These are phyloP conservation scores for Rhodofomes roseus DNA, from an alignment of 1,284 basidiomycete species.

Conservation along the genomic window DNA sequence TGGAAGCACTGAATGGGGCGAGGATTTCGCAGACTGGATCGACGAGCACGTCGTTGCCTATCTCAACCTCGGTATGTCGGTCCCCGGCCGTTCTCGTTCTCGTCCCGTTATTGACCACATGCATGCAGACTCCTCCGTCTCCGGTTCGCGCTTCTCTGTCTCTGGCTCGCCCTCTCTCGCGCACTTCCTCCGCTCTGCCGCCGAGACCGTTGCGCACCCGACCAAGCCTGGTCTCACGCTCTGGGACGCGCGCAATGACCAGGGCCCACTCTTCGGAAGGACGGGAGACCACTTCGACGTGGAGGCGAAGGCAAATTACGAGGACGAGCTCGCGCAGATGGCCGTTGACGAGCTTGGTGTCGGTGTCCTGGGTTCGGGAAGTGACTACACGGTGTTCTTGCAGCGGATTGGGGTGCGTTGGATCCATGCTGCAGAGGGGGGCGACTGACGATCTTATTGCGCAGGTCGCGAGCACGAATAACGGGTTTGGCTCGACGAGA, in stretches of 20 bases:
- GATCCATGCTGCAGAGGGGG: background rate
- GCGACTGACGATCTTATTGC: conserved; percentile 8
- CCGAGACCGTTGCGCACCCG: conserved; percentile 66
- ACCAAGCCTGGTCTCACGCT: conserved; percentile 48
- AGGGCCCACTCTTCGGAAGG: conserved; percentile 44
- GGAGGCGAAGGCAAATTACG: conserved; percentile 23
- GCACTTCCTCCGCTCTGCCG: conserved; percentile 62
- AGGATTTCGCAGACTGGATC: conserved; percentile 84
- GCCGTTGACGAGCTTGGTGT: conserved; percentile 30
- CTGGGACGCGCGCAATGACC: conserved; percentile 62
- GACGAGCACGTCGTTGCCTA: conserved; percentile 77
- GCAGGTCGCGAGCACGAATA: conserved; percentile 46
- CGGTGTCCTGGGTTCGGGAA: conserved; percentile 48
- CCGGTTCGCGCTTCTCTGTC: conserved; percentile 60
- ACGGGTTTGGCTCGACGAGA: conserved; percentile 44
- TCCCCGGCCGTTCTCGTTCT: conserved; percentile 1
- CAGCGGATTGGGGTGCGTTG: conserved; percentile 46
- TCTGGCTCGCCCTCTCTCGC: conserved; percentile 75
- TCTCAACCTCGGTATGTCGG: conserved; percentile 62
- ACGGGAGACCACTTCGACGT: conserved; percentile 21
- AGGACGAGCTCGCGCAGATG: conserved; percentile 23
- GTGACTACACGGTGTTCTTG: conserved; percentile 78
- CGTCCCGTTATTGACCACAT: background rate
- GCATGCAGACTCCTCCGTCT: conserved; percentile 53
- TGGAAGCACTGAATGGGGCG: conserved; percentile 85